These are phyloP conservation scores for Coemansia sp. DNA, from an alignment of 192 early-diverging fungal genomes.

Conservation along the genomic window DNA sequence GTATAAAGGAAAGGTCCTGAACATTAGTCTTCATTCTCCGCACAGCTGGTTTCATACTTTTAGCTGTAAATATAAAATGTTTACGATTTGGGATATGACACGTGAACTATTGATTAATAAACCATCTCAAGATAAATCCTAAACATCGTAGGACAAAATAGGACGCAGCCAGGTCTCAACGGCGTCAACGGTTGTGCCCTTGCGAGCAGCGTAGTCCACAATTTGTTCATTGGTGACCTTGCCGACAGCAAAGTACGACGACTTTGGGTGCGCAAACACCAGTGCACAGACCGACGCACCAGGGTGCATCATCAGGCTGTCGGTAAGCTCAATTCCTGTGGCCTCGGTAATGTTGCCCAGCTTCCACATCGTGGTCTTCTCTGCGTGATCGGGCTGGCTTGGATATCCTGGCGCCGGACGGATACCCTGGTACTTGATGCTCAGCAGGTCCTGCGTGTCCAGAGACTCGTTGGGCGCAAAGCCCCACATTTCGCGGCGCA, in stretches of 20 bases:
- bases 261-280: conserved; percentile 71
- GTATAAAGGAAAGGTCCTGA: not conserved
- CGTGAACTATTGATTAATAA: not conserved
- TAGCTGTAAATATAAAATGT: not conserved
- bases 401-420: conserved; percentile 95
- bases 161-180: conserved; percentile 75
- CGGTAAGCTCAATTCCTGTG: conserved; percentile 88
- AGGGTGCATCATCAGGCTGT: conserved; percentile 89
- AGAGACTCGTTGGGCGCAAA: conserved; percentile 75
- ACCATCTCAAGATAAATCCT: not conserved
- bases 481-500: conserved; percentile 87
- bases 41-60: not conserved
- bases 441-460: conserved; percentile 74
- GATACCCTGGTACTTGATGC: conserved; percentile 93
- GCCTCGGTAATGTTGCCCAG: conserved; percentile 72
- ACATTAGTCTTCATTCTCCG: not conserved
- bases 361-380: conserved; percentile 93
- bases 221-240: conserved; percentile 92
- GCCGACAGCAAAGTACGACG: conserved; percentile 92
- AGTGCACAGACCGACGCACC: conserved; percentile 83
- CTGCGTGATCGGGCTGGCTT: conserved; percentile 92
- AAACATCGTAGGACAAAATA: conserved; percentile 67
- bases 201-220: conserved; percentile 71
- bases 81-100: not conserved
- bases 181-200: conserved; percentile 58